Base-by-base conservation (phyloP, 495 filamentous ascomycete genomes). In the Alectoria sarmentosa region DNA sequence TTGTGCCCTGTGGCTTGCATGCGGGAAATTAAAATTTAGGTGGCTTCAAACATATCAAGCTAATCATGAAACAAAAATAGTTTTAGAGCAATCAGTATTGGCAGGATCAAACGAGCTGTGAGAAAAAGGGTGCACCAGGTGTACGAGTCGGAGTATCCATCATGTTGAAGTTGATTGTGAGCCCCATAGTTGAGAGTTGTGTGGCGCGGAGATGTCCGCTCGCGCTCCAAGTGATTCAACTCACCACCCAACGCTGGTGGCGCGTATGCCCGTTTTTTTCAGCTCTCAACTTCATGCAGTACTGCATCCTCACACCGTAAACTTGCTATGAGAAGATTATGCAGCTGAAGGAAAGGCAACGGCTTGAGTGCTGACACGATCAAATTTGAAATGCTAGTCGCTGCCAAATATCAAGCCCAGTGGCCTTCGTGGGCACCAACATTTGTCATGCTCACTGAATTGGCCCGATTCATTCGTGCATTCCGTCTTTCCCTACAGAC, bases 31-130 rank as follows among this genome's bases (percentile, higher is more conserved):
- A 46, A 3, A 28, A 59, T 28, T n/a, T 4, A 38, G 21, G 19
- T 34, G 28, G 58, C 38, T 60, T 57, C 23, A 44, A 36, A 19
- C 36, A 21, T 7, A 28, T 19, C 30, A 21, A 32, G 52, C 52
- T 52, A 26, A 55, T 55, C 38, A 26, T 32, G 38, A 57, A 57
- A 26, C 49, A 42, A 32, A 56, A 44, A 63, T 63, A 63, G 61
- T 34, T 14, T 23, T 38, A 26, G 9, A 23, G 26, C 30, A 1
- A 21, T 44, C 36, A 56, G 17, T 41, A n/a, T n/a, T 30, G 61
- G 61, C 39, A 63, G 2, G 61, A 57, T 57, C 61, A 63, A 44
- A 28, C 61, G 52, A 41, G 28, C 5, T 64, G 62, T 64, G 54
- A n/a, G 38, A 57, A 34, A 30, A 26, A 42, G 37, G 36, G 56